Evolutionary conservation across 345 rosid species (phyloP), one percentile per base, ranked within the genome.

Genomic region (Bruguiera gymnorhiza): DNA sequence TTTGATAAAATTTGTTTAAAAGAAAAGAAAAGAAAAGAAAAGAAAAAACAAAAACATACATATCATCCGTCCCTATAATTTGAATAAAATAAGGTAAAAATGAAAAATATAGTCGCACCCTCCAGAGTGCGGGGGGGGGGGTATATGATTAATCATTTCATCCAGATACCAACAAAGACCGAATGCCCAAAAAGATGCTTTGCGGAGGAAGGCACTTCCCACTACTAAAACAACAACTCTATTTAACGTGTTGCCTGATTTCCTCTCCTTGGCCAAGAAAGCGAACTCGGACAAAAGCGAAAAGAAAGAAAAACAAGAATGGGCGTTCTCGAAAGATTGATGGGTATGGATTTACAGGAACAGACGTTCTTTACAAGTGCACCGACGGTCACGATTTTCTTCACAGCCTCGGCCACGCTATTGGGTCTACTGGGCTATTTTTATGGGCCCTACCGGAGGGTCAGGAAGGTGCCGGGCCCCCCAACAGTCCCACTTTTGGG

Each of bases 381-480:
- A n/a, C 30, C 56, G 24, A 24, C 31, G 32, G 37, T 52, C 57
- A 26, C 82, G 10, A 27, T 62, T 20, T 16, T 71, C 69, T 71
- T 63, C 73, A 79, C 80, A 18, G 68, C 64, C 16, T 18, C 72
- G 30, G 78, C 80, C 21, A 27, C 75, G 65, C 71, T 73, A 4
- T 66, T 69, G 48, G 82, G 82, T 46, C 57, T 76, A 5, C 26
- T 84, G 54, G 78, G 74, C 18, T 90, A 90, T 79, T 70, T 90
- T 69, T 86, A 85, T 72, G 21, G 51, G 27, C 82, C 82, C 30
- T 79, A 74, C 36, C 72, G 77, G 79, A 68, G 77, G 43, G 79
- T 75, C 29, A 75, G 76, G 62, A 75, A 60, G 62, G 73, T 75
- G 8, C 75, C 79, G 4, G 79, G 73, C 32, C 73, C 74, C 16